phyloP scores from a whole-genome alignment of 1,139 yeast species.

The Kodamaea arcana region DNA sequence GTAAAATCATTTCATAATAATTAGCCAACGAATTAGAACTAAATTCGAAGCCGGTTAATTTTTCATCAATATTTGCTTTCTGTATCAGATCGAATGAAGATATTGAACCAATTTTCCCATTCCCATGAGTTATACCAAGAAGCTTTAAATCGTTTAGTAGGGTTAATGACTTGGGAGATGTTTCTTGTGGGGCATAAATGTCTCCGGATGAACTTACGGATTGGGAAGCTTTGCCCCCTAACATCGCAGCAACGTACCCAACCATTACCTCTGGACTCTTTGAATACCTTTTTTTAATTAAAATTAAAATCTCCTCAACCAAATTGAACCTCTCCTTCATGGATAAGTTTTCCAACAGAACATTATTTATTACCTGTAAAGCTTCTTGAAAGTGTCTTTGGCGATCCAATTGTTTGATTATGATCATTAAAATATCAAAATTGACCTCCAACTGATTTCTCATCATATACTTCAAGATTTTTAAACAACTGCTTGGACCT shows the following conservation, averaged over 20 bases:
- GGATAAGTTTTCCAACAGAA: slow-evolving; percentile 22
- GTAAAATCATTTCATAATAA: slow-evolving; percentile 25
- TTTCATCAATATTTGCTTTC: slow-evolving; percentile 30
- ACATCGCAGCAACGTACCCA: slow-evolving; percentile 36
- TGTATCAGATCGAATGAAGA: slow-evolving; percentile 13
- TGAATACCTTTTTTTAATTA: slow-evolving; percentile 30
- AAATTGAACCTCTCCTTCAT: slow-evolving; percentile 17
- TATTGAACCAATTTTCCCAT: slow-evolving; percentile 14
- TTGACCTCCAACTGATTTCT: slow-evolving; percentile 25
- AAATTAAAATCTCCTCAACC: slow-evolving; percentile 28
- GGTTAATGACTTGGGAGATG: slow-evolving; percentile 8
- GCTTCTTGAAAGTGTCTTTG: slow-evolving; percentile 35
- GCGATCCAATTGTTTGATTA: slow-evolving; percentile 27
- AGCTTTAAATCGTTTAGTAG: slow-evolving; percentile 25
- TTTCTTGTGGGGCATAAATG: background rate
- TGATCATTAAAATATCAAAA: slow-evolving; percentile 21
- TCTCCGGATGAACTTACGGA: background rate
- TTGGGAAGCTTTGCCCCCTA: slow-evolving; percentile 8
- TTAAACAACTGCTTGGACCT: slow-evolving; percentile 30
- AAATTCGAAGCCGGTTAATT: slow-evolving; percentile 23
- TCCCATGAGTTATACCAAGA: slow-evolving; percentile 20
- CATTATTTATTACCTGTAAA: slow-evolving; percentile 28
- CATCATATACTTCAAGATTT: slow-evolving; percentile 32
- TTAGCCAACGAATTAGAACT: slow-evolving; percentile 21
- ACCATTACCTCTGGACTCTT: slow-evolving; percentile 32